phyloP scores from a whole-genome alignment of 78 protist species.

The Guillardia theta region DNA sequence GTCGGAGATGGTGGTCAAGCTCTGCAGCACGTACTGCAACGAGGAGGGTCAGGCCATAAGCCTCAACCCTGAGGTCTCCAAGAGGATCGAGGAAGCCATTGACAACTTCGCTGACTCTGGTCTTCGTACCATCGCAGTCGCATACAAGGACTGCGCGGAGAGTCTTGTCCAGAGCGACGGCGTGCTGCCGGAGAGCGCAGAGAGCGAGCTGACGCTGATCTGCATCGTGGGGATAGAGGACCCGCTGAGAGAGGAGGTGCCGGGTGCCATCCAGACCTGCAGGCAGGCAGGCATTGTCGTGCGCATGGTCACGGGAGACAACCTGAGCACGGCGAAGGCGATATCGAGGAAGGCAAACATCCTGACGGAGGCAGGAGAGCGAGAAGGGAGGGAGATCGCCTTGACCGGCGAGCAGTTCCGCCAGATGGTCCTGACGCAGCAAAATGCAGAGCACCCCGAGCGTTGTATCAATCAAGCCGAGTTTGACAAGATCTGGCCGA shows the following conservation, averaged over 20 bases:
- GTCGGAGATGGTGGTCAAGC: constrained; percentile 61
- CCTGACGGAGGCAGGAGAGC: constrained; percentile 42
- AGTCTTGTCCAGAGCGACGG: background rate
- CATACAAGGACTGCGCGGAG: constrained; percentile 23
- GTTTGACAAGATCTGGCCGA: background rate
- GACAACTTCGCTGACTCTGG: background rate
- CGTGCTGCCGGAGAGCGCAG: background rate
- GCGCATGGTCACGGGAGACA: constrained; percentile 98
- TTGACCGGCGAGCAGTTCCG: constrained; percentile 89
- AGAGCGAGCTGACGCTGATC: background rate
- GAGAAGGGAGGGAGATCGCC: constrained; percentile 36
- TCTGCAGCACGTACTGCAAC: constrained; percentile 56
- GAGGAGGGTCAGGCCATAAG: background rate
- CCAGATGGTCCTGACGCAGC: background rate
- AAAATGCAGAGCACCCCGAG: background rate
- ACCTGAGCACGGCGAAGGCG: constrained; percentile 86
- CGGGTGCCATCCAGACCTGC: constrained; percentile 81
- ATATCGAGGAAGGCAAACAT: constrained; percentile 94
- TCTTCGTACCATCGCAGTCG: background rate
- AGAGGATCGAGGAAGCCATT: background rate
- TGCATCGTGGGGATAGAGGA: constrained; percentile 87
- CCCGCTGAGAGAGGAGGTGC: constrained; percentile 63
- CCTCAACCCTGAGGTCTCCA: background rate
- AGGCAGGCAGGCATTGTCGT: constrained; percentile 55
- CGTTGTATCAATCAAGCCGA: background rate